Base-by-base conservation (phyloP, 345 rosid species). In the Gynandropsis gynandra region DNA sequence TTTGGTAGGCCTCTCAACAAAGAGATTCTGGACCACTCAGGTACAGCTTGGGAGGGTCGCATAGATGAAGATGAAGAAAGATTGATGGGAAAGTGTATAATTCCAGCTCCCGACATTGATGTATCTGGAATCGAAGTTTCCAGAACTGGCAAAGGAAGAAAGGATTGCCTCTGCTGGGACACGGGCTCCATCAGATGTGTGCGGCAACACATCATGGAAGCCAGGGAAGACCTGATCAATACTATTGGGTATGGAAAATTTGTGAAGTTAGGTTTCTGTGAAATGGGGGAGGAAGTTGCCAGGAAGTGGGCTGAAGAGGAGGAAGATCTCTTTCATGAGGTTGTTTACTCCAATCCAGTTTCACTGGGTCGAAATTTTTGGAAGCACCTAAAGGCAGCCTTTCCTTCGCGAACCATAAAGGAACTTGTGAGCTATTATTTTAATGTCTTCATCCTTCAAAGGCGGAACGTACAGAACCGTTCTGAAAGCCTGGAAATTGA, bases 231-330 rank as follows among this genome's bases (percentile, higher is more conserved):
- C 47, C 78, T 83, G 18, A 63, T 72, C 56, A 59, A 67, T 24
- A 48, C 71, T 38, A 64, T 79, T 34, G 96, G 96, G 21, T 67
- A 73, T n/a, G 89, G 79, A 50, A 68, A 33, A 5, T 81, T 78
- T 56, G 46, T 56, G 44, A 57, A 67, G 42, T 51, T 81, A 56
- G 87, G 94, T 36, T 80, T 81, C 37, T 65, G 50, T 61, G 85
- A 83, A 34, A 83, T 87, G 89, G 96, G 96, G 4, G 96, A 87
- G 64, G 77, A 67, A 50, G 76, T 81, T 56, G 80, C 89, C 17
- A 49, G 52, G 17, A 73, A 72, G 47, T 78, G 87, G 83, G 72
- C 61, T 29, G 85, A 73, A 27, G 81, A 74, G 12, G 96, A 81
- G 64, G 87, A 83, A 57, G 73, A 76, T 35, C 16, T 63, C 6